These are phyloP conservation scores for Bruguiera sexangula DNA, from an alignment of 345 rosid genomes.

Conservation along the genomic window DNA sequence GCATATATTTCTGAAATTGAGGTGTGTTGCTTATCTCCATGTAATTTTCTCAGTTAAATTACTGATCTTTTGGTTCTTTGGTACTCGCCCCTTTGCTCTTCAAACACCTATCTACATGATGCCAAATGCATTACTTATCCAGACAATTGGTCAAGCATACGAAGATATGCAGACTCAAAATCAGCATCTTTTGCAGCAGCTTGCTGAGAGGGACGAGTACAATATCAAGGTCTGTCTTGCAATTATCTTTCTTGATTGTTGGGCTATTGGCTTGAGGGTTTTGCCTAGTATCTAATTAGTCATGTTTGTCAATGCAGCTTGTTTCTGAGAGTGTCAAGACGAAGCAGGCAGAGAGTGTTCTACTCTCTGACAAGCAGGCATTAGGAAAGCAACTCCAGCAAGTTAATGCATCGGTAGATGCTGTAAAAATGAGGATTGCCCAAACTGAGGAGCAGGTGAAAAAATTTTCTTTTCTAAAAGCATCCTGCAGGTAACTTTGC, in stretches of 20 bases:
- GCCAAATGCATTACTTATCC: constrained; percentile 13
- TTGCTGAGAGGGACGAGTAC: constrained; percentile 84
- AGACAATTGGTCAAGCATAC: constrained; percentile 96
- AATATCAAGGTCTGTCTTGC: constrained; percentile 70
- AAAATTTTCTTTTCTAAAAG: not conserved
- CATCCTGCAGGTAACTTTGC: not conserved
- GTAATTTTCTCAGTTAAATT: constrained; percentile 1
- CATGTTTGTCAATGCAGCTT: constrained; percentile 49
- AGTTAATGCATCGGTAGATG: constrained; percentile 52
- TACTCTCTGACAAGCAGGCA: constrained; percentile 76
- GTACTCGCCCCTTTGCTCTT: not conserved
- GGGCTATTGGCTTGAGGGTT: not conserved
- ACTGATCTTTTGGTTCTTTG: constrained; percentile 8
- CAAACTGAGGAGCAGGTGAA: constrained; percentile 75
- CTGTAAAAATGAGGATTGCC: constrained; percentile 56
- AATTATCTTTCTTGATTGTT: constrained; percentile 4
- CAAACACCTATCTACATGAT: constrained; percentile 1
- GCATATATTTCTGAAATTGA: constrained; percentile 89
- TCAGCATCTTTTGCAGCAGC: constrained; percentile 79
- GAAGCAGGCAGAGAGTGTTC: constrained; percentile 62
- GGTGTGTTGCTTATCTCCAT: constrained; percentile 35
- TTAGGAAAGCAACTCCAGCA: constrained; percentile 72
- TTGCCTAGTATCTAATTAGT: not conserved
- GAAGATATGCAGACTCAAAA: constrained; percentile 97
- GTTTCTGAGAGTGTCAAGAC: constrained; percentile 96